Evolutionary conservation across 2,329 filamentous ascomycete genomes (phyloP).

Genomic region (Elsinoe arachidis): DNA sequence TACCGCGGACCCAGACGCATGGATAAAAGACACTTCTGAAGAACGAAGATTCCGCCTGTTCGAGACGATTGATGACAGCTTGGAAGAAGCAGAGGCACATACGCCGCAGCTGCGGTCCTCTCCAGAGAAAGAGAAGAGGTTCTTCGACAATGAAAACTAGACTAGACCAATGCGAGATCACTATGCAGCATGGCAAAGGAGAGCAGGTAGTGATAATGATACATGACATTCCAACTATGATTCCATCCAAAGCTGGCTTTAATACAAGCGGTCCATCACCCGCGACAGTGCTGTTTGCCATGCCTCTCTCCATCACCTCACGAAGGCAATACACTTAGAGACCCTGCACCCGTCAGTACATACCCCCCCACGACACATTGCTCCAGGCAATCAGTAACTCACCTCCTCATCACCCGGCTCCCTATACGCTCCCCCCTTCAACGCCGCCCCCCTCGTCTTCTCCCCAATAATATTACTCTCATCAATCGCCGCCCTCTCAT

Average conservation of each 20-base stretch:
- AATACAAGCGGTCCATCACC: background rate
- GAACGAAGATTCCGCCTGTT: no score
- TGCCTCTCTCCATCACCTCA: background rate
- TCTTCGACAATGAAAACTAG: no score
- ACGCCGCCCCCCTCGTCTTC: conserved; percentile 41
- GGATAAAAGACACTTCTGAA: no score
- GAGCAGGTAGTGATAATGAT: background rate
- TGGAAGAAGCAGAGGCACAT: no score
- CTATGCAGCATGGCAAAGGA: no score
- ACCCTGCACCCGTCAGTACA: background rate
- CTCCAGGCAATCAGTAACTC: background rate
- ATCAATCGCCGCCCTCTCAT: conserved; percentile 44
- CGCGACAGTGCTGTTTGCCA: background rate
- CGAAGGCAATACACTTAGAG: background rate
- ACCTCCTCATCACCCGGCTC: conserved; percentile 47
- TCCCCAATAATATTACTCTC: conserved; percentile 38
- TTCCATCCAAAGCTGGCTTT: background rate
- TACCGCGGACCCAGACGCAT: no score
- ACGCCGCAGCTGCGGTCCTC: no score
- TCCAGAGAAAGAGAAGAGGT: no score
- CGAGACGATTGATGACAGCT: no score
- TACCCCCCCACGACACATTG: no score
- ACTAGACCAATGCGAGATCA: no score
- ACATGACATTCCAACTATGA: background rate
- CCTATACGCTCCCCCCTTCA: conserved; percentile 36